phyloP scores from a whole-genome alignment of 805 yeast species.

The Metschnikowia aberdeeniae region DNA sequence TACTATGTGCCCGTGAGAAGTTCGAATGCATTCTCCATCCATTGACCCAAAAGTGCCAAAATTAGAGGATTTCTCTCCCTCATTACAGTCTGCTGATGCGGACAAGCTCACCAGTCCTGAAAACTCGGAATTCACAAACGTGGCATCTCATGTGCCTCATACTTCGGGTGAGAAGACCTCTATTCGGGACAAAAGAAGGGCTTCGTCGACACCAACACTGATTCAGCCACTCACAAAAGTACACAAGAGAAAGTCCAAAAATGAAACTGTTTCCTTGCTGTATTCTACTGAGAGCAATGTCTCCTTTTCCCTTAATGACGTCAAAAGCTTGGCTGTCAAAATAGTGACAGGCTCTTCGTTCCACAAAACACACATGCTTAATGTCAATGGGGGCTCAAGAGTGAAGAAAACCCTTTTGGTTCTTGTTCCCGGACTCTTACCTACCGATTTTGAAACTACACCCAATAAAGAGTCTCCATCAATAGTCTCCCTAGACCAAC shows the following conservation, averaged over 20 bases:
- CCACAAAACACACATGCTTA: conserved; percentile 2
- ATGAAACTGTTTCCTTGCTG: conserved; percentile 17
- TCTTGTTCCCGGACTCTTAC: conserved; percentile 61
- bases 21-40: background rate
- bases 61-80: too few relatives aligned
- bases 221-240: conserved; percentile 18
- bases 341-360: conserved; percentile 1
- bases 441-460: conserved; percentile 34
- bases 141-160: background rate
- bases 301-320: conserved; percentile 7
- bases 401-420: conserved; percentile 48
- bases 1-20: background rate
- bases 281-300: background rate
- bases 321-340: conserved; percentile 7
- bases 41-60: too few relatives aligned
- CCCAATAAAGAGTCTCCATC: background rate
- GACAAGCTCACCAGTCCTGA: background rate
- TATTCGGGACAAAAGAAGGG: conserved; percentile 28
- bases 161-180: background rate
- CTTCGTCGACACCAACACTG: conserved; percentile 34
- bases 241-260: conserved; percentile 29
- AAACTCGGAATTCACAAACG: background rate
- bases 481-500: conserved; percentile 2
- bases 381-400: conserved; percentile 10
- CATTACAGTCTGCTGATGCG: too few relatives aligned